phyloP scores from a whole-genome alignment of 1,284 basidiomycete species.

The Cutaneotrichosporon mucoides region DNA sequence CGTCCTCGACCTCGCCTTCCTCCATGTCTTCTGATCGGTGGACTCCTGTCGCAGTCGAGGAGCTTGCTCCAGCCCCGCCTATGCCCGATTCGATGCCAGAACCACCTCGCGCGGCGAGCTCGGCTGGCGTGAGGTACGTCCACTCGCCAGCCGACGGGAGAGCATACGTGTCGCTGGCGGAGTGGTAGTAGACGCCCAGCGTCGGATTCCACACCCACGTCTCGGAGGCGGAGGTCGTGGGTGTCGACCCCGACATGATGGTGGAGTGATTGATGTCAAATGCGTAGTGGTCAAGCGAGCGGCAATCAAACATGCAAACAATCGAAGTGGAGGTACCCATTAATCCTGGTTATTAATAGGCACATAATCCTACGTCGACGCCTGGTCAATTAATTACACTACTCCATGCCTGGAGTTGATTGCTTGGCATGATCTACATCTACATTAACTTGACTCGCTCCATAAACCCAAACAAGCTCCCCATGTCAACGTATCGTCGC shows the following conservation, averaged over 20 bases:
- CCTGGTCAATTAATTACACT: too few species aligned
- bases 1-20: constrained; percentile 44
- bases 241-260: too few species aligned
- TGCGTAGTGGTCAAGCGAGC: too few species aligned
- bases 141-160: constrained; percentile 22
- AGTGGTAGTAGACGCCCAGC: constrained; percentile 29
- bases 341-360: too few species aligned
- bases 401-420: too few species aligned
- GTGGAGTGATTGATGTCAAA: too few species aligned
- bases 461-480: constrained; percentile 72
- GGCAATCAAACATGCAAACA: too few species aligned
- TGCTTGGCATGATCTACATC: too few species aligned
- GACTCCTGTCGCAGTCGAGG: too few species aligned
- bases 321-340: too few species aligned
- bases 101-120: constrained; percentile 11
- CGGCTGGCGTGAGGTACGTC: constrained; percentile 23
- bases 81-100: not conserved
- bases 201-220: constrained; percentile 26
- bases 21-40: constrained; percentile 20
- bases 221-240: not conserved
- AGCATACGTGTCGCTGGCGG: constrained; percentile 26
- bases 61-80: too few species aligned
- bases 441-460: constrained; percentile 25
- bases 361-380: too few species aligned
- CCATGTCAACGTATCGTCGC: constrained; percentile 78